These are phyloP conservation scores for Colletotrichum lindemuthianum DNA, from an alignment of 2,329 filamentous ascomycete species.

Conservation along the genomic window DNA sequence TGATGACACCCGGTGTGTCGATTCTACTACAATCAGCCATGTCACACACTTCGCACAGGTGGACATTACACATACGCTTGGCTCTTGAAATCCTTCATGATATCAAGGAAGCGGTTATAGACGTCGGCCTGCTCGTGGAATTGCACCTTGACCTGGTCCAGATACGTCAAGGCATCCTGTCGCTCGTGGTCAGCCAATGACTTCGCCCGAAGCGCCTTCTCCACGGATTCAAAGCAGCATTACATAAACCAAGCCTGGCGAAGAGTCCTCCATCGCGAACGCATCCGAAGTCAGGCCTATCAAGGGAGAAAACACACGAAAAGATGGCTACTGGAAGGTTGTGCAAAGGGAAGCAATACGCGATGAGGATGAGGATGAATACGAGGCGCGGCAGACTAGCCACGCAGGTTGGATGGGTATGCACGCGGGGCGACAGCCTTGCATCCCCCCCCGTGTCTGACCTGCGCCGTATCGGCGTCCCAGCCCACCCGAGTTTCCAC, in stretches of 20 bases:
- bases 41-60: conserved; percentile 1
- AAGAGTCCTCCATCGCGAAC: conserved; percentile 20
- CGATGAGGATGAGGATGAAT: conserved; percentile 8
- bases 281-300: conserved; percentile 12
- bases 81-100: conserved; percentile 99
- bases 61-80: conserved; percentile 74
- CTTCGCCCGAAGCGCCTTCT: background rate
- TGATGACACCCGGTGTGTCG: conserved; percentile 97
- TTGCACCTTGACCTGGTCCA: conserved; percentile 98
- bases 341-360: background rate
- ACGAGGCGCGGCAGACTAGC: conserved; percentile 14
- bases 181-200: conserved; percentile 15
- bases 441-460: conserved; percentile 26
- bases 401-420: conserved; percentile 7
- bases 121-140: conserved; percentile 97
- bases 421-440: conserved; percentile 22
- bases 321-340: background rate
- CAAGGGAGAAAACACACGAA: background rate
- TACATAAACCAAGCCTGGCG: conserved; percentile 30
- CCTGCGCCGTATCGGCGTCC: conserved; percentile 33
- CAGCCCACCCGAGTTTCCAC: conserved; percentile 35
- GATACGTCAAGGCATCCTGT: conserved; percentile 85
- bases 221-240: background rate
- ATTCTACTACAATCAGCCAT: conserved; percentile 66
- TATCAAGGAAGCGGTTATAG: conserved; percentile 95